These are phyloP conservation scores for Jaltomata sinuosa DNA, from an alignment of 257 asterid genomes.

Conservation along the genomic window DNA sequence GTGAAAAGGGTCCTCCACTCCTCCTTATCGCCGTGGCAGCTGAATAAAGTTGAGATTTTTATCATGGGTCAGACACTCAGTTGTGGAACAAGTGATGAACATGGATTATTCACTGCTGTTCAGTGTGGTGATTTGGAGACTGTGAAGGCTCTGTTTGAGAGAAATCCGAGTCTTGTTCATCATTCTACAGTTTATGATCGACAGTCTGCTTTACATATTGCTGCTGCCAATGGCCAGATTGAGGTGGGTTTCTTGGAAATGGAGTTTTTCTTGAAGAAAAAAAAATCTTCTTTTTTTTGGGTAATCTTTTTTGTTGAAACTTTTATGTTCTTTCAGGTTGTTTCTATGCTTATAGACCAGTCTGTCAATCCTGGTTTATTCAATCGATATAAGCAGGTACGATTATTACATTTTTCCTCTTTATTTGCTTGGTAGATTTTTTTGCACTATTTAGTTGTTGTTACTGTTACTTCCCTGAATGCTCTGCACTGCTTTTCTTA, in stretches of 20 bases:
- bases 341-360: conserved; percentile 64
- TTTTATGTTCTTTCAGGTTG: conserved; percentile 39
- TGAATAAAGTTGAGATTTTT: background rate
- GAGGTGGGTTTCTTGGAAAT: conserved; percentile 45
- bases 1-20: conserved; percentile 17
- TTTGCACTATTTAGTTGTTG: too few relatives aligned
- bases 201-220: conserved; percentile 76
- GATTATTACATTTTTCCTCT: background rate
- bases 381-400: conserved; percentile 86
- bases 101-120: conserved; percentile 60
- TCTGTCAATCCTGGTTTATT: conserved; percentile 66
- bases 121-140: conserved; percentile 62
- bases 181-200: conserved; percentile 57
- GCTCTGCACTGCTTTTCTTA: background rate
- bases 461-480: too few relatives aligned
- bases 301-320: background rate
- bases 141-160: conserved; percentile 37
- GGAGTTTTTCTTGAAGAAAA: background rate
- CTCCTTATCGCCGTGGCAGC: background rate
- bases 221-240: conserved; percentile 97
- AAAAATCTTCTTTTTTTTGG: background rate
- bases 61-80: conserved; percentile 88
- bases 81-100: conserved; percentile 61
- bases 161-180: conserved; percentile 39
- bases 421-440: background rate